Evolutionary conservation across 352 stramenopile genomes (phyloP).

Genomic region (Phytopythium litorale): DNA sequence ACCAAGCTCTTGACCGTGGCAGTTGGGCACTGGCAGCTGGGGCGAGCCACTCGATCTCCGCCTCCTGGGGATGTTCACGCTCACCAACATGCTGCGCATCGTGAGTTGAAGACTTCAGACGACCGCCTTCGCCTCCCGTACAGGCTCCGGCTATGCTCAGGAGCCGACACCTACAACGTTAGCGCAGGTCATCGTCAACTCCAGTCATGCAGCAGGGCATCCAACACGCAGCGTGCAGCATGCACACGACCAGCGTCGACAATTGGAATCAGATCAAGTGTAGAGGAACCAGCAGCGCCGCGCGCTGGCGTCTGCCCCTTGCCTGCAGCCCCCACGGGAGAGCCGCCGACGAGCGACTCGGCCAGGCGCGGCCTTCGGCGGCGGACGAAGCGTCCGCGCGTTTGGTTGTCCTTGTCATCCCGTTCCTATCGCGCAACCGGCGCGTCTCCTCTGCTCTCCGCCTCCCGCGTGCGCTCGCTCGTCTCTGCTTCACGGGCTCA

Average conservation of each 20-base stretch:
- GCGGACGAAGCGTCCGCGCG: background rate
- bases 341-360: background rate
- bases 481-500: slow-evolving; percentile 23
- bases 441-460: background rate
- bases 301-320: background rate
- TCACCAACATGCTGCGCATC: too few species aligned
- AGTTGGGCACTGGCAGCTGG: too few species aligned
- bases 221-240: background rate
- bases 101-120: too few species aligned
- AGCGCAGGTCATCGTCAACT: too few species aligned
- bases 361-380: background rate
- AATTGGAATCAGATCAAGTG: slow-evolving; percentile 41
- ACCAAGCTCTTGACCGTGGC: too few species aligned
- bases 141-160: too few species aligned
- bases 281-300: slow-evolving; percentile 29
- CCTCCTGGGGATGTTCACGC: too few species aligned
- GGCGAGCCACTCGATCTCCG: too few species aligned
- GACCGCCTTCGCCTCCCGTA: too few species aligned
- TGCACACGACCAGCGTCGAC: background rate
- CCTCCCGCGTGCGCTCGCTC: background rate
- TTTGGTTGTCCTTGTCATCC: slow-evolving; percentile 19
- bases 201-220: background rate
- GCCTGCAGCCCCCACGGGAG: background rate
- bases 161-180: too few species aligned
- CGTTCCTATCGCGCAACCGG: background rate